Evolutionary conservation across 495 filamentous ascomycete genomes (phyloP).

Genomic region (Chaetomium tenue): DNA sequence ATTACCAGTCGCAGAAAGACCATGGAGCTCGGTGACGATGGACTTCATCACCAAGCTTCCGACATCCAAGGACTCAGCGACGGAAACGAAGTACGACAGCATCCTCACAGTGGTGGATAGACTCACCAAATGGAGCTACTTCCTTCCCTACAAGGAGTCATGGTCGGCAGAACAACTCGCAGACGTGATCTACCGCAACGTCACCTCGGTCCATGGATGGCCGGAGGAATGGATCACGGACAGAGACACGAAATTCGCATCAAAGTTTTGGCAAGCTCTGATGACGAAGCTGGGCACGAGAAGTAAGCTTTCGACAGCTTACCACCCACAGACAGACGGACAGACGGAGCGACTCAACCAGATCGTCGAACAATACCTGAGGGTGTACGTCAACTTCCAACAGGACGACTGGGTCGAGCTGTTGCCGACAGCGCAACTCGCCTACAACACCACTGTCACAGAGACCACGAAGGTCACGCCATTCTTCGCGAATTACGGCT

Average conservation of each 20-base stretch:
- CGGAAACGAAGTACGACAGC: neutral
- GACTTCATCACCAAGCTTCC: conserved; percentile 13
- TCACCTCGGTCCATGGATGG: neutral
- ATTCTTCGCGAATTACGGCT: neutral
- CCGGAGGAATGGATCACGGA: neutral
- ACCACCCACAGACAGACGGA: neutral
- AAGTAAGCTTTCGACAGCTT: neutral
- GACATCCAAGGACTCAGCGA: neutral
- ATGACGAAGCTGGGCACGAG: neutral
- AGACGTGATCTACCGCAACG: neutral
- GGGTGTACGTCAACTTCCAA: no score
- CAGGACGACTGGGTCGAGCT: no score
- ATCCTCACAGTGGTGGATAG: neutral
- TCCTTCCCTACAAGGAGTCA: neutral
- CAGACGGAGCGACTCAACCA: no score
- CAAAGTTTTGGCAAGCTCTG: neutral
- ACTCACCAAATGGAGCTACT: neutral
- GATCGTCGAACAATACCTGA: no score
- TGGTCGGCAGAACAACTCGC: neutral
- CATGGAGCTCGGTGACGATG: conserved; percentile 9
- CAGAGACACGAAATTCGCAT: neutral
- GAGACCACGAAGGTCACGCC: neutral
- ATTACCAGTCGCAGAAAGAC: neutral
- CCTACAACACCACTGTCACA: neutral
- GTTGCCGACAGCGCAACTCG: neutral